phyloP scores from a whole-genome alignment of 441 rosid genomes.

The Adansonia rubrostipa region DNA sequence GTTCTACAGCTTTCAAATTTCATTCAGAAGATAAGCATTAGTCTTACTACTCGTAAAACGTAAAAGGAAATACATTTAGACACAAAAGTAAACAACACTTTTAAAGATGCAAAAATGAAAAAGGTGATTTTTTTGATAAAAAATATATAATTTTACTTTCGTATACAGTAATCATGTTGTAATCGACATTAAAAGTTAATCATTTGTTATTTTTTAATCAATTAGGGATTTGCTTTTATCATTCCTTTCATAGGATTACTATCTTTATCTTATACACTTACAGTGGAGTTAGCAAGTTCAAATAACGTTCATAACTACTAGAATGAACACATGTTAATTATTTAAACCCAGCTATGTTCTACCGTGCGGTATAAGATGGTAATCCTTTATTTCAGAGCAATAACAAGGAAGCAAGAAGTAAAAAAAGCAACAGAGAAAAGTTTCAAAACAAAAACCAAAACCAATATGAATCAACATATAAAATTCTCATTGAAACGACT shows the following conservation, averaged over 20 bases:
- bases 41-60: neutral
- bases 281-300: neutral
- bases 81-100: neutral
- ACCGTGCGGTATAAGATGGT: neutral
- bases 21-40: neutral
- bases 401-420: neutral
- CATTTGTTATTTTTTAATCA: neutral
- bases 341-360: neutral
- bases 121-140: neutral
- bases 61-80: neutral
- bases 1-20: neutral
- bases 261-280: neutral
- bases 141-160: neutral
- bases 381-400: neutral
- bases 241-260: neutral
- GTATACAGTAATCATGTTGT: neutral
- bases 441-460: neutral
- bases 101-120: neutral
- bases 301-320: neutral
- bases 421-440: neutral
- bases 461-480: neutral
- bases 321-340: neutral
- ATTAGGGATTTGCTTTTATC: neutral
- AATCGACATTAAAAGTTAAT: neutral
- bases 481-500: neutral